Evolutionary conservation across 2,329 filamentous ascomycete species (phyloP), one percentile per base, ranked within the genome.

Genomic region (Harringtonia aguacate): DNA sequence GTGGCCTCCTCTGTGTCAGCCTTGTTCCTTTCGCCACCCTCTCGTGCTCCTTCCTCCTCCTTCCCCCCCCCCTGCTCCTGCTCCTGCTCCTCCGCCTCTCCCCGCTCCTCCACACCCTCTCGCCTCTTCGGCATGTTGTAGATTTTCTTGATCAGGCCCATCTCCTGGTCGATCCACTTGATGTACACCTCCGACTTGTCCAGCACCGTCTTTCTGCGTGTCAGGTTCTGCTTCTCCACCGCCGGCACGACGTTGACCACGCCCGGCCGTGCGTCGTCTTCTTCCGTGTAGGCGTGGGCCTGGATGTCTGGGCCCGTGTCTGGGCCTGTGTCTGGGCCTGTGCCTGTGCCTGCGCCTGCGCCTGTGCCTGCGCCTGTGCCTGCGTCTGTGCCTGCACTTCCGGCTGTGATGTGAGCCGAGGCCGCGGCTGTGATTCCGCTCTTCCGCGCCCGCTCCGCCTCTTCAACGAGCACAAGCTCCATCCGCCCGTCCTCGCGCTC

Each of bases 401-500:
- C n/a, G n/a, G n/a, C n/a, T n/a, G n/a, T n/a, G n/a, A n/a, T n/a
- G n/a, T n/a, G n/a, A n/a, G n/a, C n/a, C n/a, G n/a, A n/a, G n/a
- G n/a, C n/a, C n/a, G n/a, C n/a, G n/a, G n/a, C n/a, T n/a, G n/a
- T n/a, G n/a, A n/a, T n/a, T n/a, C 24, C 24, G 17, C 60, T 58
- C 31, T 56, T 56, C 8, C 61, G 57, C 6, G 29, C 34, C 30
- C 4, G 18, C 13, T 9, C 56, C 52, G 14, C 59, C 34, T 53
- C 52, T 12, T 78, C 75, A 18, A 84, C 55, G 39, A 95, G 69
- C 4, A 90, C 70, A 42, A 97, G 65, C 63, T 97, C 90, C 55
- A 85, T 87, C 52, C 77, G 76, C 9, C 88, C 90, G 60, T 94
- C 89, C 43, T 81, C 79, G 18, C 71, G 78, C 51, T 84, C 77